Base-by-base conservation (phyloP, 768 basidiomycete species). In the Panaeolus papilionaceus region DNA sequence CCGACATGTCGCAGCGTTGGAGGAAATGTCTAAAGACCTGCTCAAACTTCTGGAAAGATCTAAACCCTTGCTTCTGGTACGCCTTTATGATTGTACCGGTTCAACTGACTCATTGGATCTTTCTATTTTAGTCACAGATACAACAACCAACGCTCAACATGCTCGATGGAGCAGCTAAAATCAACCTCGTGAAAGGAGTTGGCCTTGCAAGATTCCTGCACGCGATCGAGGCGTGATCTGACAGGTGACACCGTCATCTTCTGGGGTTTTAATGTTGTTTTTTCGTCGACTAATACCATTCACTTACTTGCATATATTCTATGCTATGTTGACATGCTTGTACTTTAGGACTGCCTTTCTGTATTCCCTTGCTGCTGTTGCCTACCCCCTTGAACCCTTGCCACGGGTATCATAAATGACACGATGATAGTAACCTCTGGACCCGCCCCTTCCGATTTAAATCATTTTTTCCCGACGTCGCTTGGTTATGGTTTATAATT, bases 21-120 rank as follows among this genome's bases (percentile, higher is more conserved):
- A 90, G 33, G 88, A 89, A 71, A 94, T 95, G 91, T 85, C 89
- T 61, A 81, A 85, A 2, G 82, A 84, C n/a, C 73, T 95, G 67
- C 83, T 91, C 45, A 77, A 78, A 20, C 79, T 85, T 44, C 83
- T 91, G 40, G 89, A 92, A 73, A 85, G 84, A 67, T 80, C 85
- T 62, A 85, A 83, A 65, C 91, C 91, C 10, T 76, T 87, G 4
- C 83, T 84, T 14, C 74, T 93, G 77, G 93, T 92, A 69, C 65
- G 89, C 62, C 39, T 62, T 62, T 14, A 9, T 12, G 6, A 16
- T 14, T n/a, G n/a, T 58, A 3, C 6, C 14, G 14, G 9, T 58
- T 23, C 12, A 51, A 26, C 20, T 18, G 10, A 16, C 33, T 58
- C 12, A 14, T 33, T 12, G 7, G 18, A n/a, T 2, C 26, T 61